These are phyloP conservation scores for Penicillium sp. DNA, from an alignment of 2,329 filamentous ascomycete genomes.

Conservation along the genomic window DNA sequence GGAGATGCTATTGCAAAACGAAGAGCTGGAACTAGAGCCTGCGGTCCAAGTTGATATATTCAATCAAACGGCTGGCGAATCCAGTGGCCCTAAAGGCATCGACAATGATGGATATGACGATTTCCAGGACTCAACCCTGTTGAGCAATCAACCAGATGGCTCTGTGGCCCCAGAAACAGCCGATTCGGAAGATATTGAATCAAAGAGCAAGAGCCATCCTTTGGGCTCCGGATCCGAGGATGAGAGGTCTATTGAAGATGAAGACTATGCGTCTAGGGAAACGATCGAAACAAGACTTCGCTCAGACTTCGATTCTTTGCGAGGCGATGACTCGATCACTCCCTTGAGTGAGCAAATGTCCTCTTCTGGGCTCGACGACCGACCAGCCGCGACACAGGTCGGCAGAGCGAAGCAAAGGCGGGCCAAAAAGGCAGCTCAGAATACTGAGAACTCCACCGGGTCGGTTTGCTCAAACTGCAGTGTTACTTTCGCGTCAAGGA, in stretches of 20 bases:
- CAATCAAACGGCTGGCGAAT: not conserved
- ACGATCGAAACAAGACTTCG: slow-evolving; percentile 39
- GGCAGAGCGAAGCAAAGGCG: slow-evolving; percentile 54
- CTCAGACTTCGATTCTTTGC: slow-evolving; percentile 11
- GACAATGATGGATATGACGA: not conserved
- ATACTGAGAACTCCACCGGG: slow-evolving; percentile 29
- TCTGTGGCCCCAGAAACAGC: too few species aligned
- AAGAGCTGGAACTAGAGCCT: slow-evolving; percentile 38
- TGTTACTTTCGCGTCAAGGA: slow-evolving; percentile 70
- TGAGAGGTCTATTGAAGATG: slow-evolving; percentile 13
- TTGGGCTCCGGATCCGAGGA: not conserved
- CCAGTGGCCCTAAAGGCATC: not conserved
- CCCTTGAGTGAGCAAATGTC: slow-evolving; percentile 17
- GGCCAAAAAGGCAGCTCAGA: slow-evolving; percentile 47
- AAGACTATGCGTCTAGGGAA: slow-evolving; percentile 44
- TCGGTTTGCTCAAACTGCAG: slow-evolving; percentile 74
- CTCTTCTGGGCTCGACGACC: slow-evolving; percentile 19
- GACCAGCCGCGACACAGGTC: slow-evolving; percentile 29
- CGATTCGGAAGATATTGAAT: not conserved
- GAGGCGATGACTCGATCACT: slow-evolving; percentile 12
- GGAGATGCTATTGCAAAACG: slow-evolving; percentile 79
- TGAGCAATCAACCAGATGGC: not conserved
- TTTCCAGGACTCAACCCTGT: not conserved
- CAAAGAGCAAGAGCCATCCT: not conserved
- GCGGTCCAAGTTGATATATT: not conserved